Evolutionary conservation across 768 basidiomycete species (phyloP).

Genomic region (Suillus luteus): DNA sequence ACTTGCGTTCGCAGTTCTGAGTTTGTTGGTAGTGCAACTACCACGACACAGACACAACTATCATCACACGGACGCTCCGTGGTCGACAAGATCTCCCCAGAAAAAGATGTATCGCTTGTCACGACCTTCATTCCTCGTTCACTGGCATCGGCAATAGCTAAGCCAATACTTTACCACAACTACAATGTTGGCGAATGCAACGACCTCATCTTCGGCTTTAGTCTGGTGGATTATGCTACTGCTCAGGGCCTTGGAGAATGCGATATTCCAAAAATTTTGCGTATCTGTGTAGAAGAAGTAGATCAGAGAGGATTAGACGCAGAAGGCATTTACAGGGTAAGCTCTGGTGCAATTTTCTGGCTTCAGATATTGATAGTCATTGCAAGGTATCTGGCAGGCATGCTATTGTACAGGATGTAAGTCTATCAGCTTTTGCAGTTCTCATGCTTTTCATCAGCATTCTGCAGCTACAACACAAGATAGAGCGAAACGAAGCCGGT

Average conservation of each 20-base stretch:
- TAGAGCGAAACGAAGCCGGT: slow-evolving; percentile 77
- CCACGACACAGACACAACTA: slow-evolving; percentile 72
- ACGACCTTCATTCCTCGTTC: slow-evolving; percentile 59
- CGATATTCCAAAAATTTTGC: slow-evolving; percentile 77
- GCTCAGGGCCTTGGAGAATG: slow-evolving; percentile 72
- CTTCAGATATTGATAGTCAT: slow-evolving; percentile 10
- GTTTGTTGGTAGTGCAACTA: slow-evolving; percentile 66
- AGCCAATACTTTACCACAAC: slow-evolving; percentile 74
- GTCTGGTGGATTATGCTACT: slow-evolving; percentile 86
- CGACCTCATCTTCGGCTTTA: slow-evolving; percentile 89
- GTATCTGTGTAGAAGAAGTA: slow-evolving; percentile 80
- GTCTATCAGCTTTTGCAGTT: slow-evolving; percentile 19
- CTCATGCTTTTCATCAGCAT: slow-evolving; percentile 10
- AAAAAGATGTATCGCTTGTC: slow-evolving; percentile 65
- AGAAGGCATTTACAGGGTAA: slow-evolving; percentile 81
- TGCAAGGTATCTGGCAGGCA: slow-evolving; percentile 80
- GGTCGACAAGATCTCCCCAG: slow-evolving; percentile 68
- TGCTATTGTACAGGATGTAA: slow-evolving; percentile 79
- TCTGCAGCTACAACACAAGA: slow-evolving; percentile 75
- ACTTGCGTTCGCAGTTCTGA: slow-evolving; percentile 1
- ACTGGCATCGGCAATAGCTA: slow-evolving; percentile 65
- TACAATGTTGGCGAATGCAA: slow-evolving; percentile 81
- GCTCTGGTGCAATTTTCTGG: slow-evolving; percentile 20
- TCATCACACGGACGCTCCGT: slow-evolving; percentile 62
- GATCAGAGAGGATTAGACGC: slow-evolving; percentile 75